Evolutionary conservation across 192 early-diverging fungal species (phyloP).

Genomic region (Endogone sp.): DNA sequence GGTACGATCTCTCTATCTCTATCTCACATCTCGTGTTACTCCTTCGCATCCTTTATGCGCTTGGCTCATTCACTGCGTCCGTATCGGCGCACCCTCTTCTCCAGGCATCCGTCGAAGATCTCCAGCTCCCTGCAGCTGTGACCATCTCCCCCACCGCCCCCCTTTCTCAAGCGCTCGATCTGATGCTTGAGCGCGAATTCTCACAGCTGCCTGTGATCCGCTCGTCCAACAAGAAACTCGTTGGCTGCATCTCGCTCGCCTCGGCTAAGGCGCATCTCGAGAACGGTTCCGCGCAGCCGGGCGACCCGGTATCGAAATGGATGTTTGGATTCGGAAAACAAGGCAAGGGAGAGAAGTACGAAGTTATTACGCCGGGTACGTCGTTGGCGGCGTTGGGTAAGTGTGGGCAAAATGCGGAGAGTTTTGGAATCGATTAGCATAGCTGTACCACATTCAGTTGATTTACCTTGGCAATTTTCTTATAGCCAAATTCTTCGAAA

Average conservation of each 20-base stretch:
- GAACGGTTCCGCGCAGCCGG: constrained; percentile 37
- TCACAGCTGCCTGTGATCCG: constrained; percentile 83
- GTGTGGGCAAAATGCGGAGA: neutral
- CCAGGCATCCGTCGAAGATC: constrained; percentile 73
- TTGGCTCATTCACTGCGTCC: no score
- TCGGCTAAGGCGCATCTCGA: constrained; percentile 55
- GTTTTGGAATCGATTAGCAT: no score
- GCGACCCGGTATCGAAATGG: constrained; percentile 48
- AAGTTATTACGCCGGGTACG: constrained; percentile 77
- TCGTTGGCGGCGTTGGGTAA: constrained; percentile 65
- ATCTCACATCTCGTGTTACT: neutral
- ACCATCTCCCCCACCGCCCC: constrained; percentile 55
- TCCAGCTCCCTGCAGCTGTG: constrained; percentile 78
- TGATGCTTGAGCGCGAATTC: constrained; percentile 81
- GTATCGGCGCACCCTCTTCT: neutral
- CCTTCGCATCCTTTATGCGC: neutral
- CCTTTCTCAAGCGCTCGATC: constrained; percentile 58
- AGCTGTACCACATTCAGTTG: no score
- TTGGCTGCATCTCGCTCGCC: constrained; percentile 73
- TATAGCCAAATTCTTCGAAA: constrained; percentile 75
- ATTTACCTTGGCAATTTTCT: no score
- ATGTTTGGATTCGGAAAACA: constrained; percentile 63
- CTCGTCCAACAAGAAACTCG: constrained; percentile 53
- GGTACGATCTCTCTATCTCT: constrained; percentile 1
- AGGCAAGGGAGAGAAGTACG: constrained; percentile 43